A percentile compares a stretch with the other conserved stretches of the same genome.
Conservation (phyloP, 2,329 filamentous ascomycete species). For the Aspergillus sp. region DNA sequence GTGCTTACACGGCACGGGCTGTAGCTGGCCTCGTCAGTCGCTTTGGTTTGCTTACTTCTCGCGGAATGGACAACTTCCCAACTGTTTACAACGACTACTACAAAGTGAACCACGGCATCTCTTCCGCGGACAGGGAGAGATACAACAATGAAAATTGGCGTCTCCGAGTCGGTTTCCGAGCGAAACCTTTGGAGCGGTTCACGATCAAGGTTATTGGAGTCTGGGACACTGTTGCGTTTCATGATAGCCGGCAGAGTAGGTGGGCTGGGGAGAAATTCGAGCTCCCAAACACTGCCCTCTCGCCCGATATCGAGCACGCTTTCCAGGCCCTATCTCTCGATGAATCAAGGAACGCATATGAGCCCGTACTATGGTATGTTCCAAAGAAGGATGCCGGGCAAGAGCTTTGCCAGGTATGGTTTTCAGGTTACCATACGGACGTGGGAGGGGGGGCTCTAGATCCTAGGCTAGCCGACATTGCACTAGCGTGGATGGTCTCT, state of each 20-base stretch:
- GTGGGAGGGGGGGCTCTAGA: neutral
- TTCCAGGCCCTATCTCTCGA: conserved; percentile 3
- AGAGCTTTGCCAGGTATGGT: conserved; percentile 3
- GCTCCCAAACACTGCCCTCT: neutral
- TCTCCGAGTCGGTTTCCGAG: neutral
- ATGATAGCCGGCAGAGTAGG: neutral
- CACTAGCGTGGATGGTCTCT: conserved; percentile 4
- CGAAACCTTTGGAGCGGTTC: neutral
- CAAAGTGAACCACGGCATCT: neutral
- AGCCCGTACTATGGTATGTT: conserved; percentile 2
- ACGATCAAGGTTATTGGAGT: conserved; percentile 3
- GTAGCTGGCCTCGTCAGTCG: conserved; percentile 1
- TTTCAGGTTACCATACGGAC: conserved; percentile 4
- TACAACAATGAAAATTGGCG: neutral
- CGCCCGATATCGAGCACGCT: conserved; percentile 1
- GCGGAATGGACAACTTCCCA: conserved; percentile 3
- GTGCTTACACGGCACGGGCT: conserved; percentile 4
- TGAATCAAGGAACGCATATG: conserved; percentile 2
- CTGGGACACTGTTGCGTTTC: conserved; percentile 4
- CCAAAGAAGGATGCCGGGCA: neutral
- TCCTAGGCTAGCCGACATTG: conserved; percentile 1
- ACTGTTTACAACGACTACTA: conserved; percentile 4
- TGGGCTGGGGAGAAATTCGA: conserved; percentile 2
- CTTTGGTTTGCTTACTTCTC: conserved; percentile 1
- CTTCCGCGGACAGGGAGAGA: neutral